Evolutionary conservation across 1,284 basidiomycete species (phyloP).

Genomic region (Microstroma glucosiphilum): DNA sequence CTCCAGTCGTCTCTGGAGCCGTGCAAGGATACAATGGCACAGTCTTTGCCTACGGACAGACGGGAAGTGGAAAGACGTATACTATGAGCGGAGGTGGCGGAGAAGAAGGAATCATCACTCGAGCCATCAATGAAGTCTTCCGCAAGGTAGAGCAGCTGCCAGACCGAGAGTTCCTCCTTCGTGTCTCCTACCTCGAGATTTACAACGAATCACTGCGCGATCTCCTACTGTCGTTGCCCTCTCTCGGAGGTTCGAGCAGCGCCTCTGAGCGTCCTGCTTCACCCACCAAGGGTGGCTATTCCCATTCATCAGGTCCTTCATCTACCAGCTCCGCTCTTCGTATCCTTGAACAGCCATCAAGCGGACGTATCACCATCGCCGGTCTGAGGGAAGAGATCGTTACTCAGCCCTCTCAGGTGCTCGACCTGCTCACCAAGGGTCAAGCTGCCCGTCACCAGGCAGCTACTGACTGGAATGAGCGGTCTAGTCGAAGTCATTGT

Average conservation of each 20-base stretch:
- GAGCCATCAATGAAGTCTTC: conserved; percentile 65
- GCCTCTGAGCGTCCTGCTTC: conserved; percentile 14
- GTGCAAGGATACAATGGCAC: conserved; percentile 75
- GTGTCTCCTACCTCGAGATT: conserved; percentile 60
- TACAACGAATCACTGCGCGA: conserved; percentile 60
- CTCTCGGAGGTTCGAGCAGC: not conserved
- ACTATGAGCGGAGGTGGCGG: conserved; percentile 70
- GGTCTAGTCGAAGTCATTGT: conserved; percentile 88
- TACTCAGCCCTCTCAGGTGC: conserved; percentile 54
- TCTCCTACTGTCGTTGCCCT: conserved; percentile 45
- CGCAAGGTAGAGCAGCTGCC: conserved; percentile 51
- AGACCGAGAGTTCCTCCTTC: conserved; percentile 53
- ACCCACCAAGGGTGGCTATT: conserved; percentile 25
- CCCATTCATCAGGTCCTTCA: conserved; percentile 9
- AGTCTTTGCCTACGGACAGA: conserved; percentile 49
- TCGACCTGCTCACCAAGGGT: conserved; percentile 68
- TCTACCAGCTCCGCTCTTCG: conserved; percentile 18
- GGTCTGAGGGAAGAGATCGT: conserved; percentile 58
- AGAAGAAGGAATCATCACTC: conserved; percentile 89
- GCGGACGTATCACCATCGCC: conserved; percentile 54
- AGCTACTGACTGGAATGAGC: conserved; percentile 93
- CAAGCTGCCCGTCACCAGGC: conserved; percentile 84
- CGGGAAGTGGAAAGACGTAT: conserved; percentile 50
- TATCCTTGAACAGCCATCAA: conserved; percentile 44
- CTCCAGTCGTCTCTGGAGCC: conserved; percentile 61